Evolutionary conservation across 1,139 yeast genomes (phyloP), one percentile per base, ranked within the genome.

Genomic region (Petasospora fabianii): DNA sequence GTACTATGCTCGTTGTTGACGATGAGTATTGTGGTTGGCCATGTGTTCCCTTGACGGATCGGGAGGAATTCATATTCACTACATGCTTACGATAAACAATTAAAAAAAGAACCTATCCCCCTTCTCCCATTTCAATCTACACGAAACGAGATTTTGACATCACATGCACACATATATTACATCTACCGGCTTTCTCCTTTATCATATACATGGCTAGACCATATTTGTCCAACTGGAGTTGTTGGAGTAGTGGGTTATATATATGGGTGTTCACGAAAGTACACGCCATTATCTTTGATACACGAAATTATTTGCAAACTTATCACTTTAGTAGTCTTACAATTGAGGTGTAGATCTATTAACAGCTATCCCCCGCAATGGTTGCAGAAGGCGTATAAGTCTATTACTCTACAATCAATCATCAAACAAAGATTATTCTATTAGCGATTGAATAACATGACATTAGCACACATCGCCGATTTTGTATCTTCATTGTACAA

Each of bases 221-320:
- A 14, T 27, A 28, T 27, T 27, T 27, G 27, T 24, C n/a, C n/a
- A 9, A 12, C 21, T 22, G 20, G 20, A 30, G 10, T 8, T 10
- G 10, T 15, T 7, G 24, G 18, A 6, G 31, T 12, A 13, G 16
- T 15, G 27, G 20, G 20, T 6, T 27, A 10, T 10, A 20, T 20
- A 5, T 22, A 13, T 22, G 26, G 26, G 34, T 34, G 37, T 19
- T 34, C 16, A 34, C 29, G 38, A 35, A 27, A 21, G 30, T 16
- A 22, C 18, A 35, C 30, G 38, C 38, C 38, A 34, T 34, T 30
- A 29, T 35, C 38, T 33, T 35, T 22, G 10, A 35, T 30, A 35
- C 24, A 35, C 30, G 38, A 35, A 22, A 11, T 22, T 8, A 8
- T 22, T 13, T 22, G 22, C 22, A n/a, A n/a, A n/a, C n/a, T n/a